Base-by-base conservation (phyloP, 1,284 basidiomycete genomes). In the Sporisorium sorghi region DNA sequence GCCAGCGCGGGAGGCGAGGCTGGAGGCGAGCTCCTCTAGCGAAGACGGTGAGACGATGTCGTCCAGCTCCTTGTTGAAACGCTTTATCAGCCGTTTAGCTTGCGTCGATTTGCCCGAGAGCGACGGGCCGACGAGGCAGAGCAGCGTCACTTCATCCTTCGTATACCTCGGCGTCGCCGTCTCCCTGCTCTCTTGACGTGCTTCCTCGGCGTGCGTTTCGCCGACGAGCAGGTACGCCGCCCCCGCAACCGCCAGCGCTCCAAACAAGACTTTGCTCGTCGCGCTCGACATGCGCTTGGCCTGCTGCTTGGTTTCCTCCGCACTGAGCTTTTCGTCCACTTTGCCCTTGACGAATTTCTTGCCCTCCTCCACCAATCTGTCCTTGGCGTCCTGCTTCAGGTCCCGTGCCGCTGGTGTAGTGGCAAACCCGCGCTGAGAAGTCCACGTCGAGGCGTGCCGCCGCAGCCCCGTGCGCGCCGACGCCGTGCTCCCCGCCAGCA, bases 41-140 rank as follows among this genome's bases (percentile, higher is more conserved):
- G 55, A 58, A 8, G 24, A 56, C 12, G 73, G 58, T 23, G 35
- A 19, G 32, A 73, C 60, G 23, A 58, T 54, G 42, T 56, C 63
- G 39, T 71, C 57, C 5, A 76, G 51, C 17, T 72, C 52, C 21
- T 43, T 42, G 21, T 58, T 30, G 54, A 80, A 80, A 10, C 73
- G 61, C 12, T 73, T 64, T 11, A 65, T 24, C 14, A 77, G 59
- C 7, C 77, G 66, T 33, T 75, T 58, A 7, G 77, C 66, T 53
- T 80, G 78, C 14, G 71, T 74, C 0, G 63, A 56, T 51, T 78
- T 80, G 15, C 78, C 76, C 5, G 73, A 63, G 30, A 68, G 54
- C 9, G 62, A 58, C 2, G 72, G 71, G 0, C 77, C 77, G 56
- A 68, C 46, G 55, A 75, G 63, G 30, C 72, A 74, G 2, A 70